Base-by-base conservation (phyloP, 2,329 filamentous ascomycete genomes). In the Botryosphaeria dothidea region DNA sequence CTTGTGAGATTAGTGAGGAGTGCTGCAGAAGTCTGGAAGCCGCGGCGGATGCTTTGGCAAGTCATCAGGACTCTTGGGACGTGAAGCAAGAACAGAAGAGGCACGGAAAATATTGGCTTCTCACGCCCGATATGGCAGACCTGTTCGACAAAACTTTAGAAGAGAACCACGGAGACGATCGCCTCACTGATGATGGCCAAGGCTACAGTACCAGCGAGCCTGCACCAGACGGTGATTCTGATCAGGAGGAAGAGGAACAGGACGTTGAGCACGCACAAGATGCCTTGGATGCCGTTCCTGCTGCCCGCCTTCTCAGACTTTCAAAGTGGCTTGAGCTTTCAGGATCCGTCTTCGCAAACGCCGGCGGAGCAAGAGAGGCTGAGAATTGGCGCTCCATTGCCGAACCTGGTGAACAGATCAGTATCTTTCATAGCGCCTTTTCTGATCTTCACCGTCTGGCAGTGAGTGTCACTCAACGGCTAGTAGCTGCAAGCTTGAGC, bases 401-500 rank as follows among this genome's bases (percentile, higher is more conserved):
- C 21, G 82, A 84, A 61, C 17, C 17, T 2, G 71, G 71, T 3
- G 83, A 86, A 64, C 81, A 81, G 3, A 93, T 93, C 0, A 87
- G 90, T 0, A 86, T 97, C 23, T 88, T 90, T 69, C 85, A 88
- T 6, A 93, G 91, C 1, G 88, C 91, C 0, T 83, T 96, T n/a
- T 83, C 86, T 4, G 92, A 95, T 69, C 89, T 97, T 49, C 84
- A 93, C 71, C 85, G 85, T 8, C 76, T 97, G 1, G 81, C 85
- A 0, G 74, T 90, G 1, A 90, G 85, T 62, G 69, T 95, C 15
- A 93, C 91, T 0, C 86, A 86, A 66, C 84, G 91, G 13, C 78
- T 97, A 1, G 81, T 95, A 1, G 86, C 91, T 52, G 86, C 90
- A 0, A 81, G 87, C 0, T 78, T 95, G 0, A 90, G 90, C 70